Base-by-base conservation (phyloP, 495 filamentous ascomycete species). In the Penicillium paradoxum region DNA sequence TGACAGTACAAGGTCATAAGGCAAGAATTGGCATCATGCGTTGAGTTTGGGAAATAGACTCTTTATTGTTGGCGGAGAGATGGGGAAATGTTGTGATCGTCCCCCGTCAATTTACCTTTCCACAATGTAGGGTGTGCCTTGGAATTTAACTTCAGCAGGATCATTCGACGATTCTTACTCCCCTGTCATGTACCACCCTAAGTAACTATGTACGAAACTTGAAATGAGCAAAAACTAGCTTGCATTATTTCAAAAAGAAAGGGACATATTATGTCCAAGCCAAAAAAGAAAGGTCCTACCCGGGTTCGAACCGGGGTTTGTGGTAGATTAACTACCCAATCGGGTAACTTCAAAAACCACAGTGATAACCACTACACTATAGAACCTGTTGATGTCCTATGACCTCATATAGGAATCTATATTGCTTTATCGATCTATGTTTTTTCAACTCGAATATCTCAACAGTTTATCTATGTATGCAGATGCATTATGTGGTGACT, bases 1-100 rank as follows among this genome's bases (percentile, higher is more conserved):
- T 75, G 48, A 10, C 64, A 37, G 45, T 56, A 10, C 18, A 49
- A 29, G 24, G 44, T 38, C 40, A 51, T 52, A 5, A 48, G 33
- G 14, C 15, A 27, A 15, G 9, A 29, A 18, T 15, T 8, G 4
- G 33, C 46, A 49, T 49, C 14, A 29, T 38, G 45, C 32, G 21
- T 18, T 19, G 25, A 10, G 22, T 10, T 30, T 2, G 25, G 10
- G 9, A 44, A 33, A 45, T 30, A 9, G 13, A 25, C 2, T 27
- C 8, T 25, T 44, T 29, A n/a, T 44, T 44, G 24, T 44, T 11
- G 15, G n/a, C 9, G 9, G 24, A 29, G 25, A 29, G 41, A 17
- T 7, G 19, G 18, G 7, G 3, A 37, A 7, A 17, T 47, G 44
- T n/a, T 32, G 44, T 27, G 45, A 33, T 48, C 30, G 24, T 48